Base-by-base conservation (phyloP, 305 asterid genomes). In the Fraxinus ornus region DNA sequence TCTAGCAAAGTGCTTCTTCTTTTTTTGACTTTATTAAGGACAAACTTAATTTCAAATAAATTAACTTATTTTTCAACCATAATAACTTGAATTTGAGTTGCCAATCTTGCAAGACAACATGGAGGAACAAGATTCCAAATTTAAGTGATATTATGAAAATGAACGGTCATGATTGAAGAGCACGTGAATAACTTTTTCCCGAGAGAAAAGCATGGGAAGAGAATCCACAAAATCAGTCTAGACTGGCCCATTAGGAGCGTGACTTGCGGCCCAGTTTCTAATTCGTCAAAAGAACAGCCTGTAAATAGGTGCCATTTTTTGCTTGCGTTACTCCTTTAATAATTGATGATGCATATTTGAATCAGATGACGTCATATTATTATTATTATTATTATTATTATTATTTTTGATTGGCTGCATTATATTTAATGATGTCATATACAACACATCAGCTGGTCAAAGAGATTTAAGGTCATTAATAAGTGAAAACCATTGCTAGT, bases 161-260 rank as follows among this genome's bases (percentile, higher is more conserved):
- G 66, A 62, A 75, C 37, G 66, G 81, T 26, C 55, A 84, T 55
- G 19, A 80, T 75, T 85, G 26, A 66, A 75, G 26, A 13, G 79
- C 71, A 78, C 78, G 37, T 78, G 85, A 73, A 78, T 62, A 76
- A 4, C 75, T 3, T 57, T 71, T 78, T 72, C 73, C 74, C 70
- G n/a, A 74, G 60, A 19, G 75, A 76, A 79, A 76, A 55, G 77
- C 30, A 26, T 15, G 32, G 6, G 22, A 41, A 3, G n/a, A 24
- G 66, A 80, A 33, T 64, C 84, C 76, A 76, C 57, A 22, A 9
- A 10, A 26, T 36, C 62, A 32, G 22, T 76, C 41, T 75, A 78
- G 66, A 66, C 73, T 22, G 75, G 74, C 78, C 79, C 83, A 75
- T 60, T 73, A 0, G 41, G 9, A 81, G 17, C 47, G 79, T 81